These are phyloP conservation scores for Aspergillus olivimuriae DNA, from an alignment of 495 filamentous ascomycete genomes.

Conservation along the genomic window DNA sequence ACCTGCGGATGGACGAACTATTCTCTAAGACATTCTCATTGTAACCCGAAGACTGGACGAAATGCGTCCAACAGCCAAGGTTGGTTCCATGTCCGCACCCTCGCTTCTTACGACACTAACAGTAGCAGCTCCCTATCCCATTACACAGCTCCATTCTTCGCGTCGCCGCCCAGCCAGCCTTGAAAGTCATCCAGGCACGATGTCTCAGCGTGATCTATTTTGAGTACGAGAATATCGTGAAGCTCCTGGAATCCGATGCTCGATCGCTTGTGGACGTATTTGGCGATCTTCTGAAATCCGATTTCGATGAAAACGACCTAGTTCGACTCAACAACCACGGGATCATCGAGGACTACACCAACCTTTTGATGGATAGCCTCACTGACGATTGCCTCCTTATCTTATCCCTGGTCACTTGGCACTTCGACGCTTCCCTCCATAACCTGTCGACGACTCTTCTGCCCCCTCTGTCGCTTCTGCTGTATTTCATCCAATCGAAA, in stretches of 20 bases:
- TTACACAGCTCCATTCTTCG: neutral
- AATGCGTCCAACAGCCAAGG: neutral
- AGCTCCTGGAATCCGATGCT: neutral
- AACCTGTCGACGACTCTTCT: neutral
- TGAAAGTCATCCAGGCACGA: neutral
- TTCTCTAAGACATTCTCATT: neutral
- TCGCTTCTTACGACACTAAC: neutral
- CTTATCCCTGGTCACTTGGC: neutral
- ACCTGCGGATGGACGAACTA: neutral
- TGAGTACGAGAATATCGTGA: neutral
- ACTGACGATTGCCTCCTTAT: neutral
- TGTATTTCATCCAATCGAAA: neutral
- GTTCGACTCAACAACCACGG: neutral
- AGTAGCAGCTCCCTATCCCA: neutral
- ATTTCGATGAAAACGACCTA: neutral
- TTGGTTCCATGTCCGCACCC: neutral
- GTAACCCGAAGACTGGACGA: neutral
- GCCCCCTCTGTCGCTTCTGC: neutral
- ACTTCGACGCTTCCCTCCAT: neutral
- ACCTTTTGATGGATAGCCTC: neutral
- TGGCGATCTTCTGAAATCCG: neutral
- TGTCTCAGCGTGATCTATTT: neutral
- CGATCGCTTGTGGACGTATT: neutral
- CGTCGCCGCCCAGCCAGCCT: neutral
- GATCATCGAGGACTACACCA: neutral